Percentiles rank a stretch among this genome's conserved stretches.
Conservation (phyloP, 1,284 basidiomycete genomes). For the Bondarzewia mesenterica region DNA sequence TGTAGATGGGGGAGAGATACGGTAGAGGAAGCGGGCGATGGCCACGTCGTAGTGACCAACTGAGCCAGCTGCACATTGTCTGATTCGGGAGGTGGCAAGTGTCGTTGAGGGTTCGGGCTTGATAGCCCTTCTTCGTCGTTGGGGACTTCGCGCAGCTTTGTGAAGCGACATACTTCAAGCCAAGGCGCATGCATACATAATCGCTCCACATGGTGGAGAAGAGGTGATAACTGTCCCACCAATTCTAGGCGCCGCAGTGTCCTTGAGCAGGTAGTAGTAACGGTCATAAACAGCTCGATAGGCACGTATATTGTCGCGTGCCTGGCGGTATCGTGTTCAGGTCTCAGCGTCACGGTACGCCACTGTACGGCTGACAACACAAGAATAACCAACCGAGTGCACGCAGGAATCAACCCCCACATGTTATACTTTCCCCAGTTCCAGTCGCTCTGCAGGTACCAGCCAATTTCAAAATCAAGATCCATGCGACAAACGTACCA, state of each 20-base stretch:
- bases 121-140: no score
- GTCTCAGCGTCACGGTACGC: not conserved
- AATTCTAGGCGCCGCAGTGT: not conserved
- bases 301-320: not conserved
- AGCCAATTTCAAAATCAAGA: not conserved
- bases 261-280: not conserved
- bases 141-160: not conserved
- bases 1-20: not conserved
- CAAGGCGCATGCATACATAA: not conserved
- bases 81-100: not conserved
- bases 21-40: not conserved
- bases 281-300: not conserved
- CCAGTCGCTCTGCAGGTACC: not conserved
- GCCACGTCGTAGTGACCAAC: not conserved
- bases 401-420: not conserved
- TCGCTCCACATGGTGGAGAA: not conserved
- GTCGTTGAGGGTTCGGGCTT: not conserved
- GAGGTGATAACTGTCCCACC: not conserved
- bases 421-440: not conserved
- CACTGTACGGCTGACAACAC: not conserved
- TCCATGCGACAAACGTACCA: not conserved
- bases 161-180: not conserved
- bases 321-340: not conserved
- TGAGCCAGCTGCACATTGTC: not conserved
- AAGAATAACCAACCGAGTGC: not conserved